Base-by-base conservation (phyloP, 2,329 filamentous ascomycete species). In the Mycosphaerella sp. region DNA sequence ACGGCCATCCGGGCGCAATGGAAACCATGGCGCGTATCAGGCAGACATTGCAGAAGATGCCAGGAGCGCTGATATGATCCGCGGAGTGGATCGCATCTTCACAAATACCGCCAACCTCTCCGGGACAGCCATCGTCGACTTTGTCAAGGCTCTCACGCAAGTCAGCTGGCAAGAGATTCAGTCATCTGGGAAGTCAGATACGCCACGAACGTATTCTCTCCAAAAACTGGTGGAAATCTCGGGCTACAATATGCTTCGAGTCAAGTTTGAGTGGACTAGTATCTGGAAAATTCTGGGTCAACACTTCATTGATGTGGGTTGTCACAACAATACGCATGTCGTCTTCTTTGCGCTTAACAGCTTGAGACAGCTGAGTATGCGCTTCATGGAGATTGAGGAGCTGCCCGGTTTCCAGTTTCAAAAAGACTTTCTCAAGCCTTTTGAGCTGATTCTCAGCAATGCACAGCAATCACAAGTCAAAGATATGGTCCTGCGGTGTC, bases 131-230 rank as follows among this genome's bases (percentile, higher is more conserved):
- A 98, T 98, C 65, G 87, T 97, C 1, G 86, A 95, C 69, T 98
- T 98, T 69, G 92, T 95, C 48, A 84, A 85, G 53, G 91, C 93
- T 0, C 74, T 98, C 55, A 95, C 89, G 6, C 90, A 96, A 69
- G 92, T 98, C 61, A 97, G 92, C 71, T 97, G 93, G 93, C 92
- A 97, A 67, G 93, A 98, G 71, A 98, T 98, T 66, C 92, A 95
- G 69, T 95, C 93, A 3, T 97, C 93, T 0, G 93, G 93, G 0
- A 89, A 92, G 53, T 96, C 92, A 67, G 93, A 98, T 57, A 95
- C 89, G 21, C 93, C 93, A 9, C 84, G 95, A 51, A 98, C 92
- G 7, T 98, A 96, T 78, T 96, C 91, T 74, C 76, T 98, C 58
- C 93, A 98, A 68, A 98, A 98, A 72, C 82, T 98, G 59, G 95